Evolutionary conservation across 1,284 basidiomycete genomes (phyloP).

Genomic region (Chondrostereum purpureum): DNA sequence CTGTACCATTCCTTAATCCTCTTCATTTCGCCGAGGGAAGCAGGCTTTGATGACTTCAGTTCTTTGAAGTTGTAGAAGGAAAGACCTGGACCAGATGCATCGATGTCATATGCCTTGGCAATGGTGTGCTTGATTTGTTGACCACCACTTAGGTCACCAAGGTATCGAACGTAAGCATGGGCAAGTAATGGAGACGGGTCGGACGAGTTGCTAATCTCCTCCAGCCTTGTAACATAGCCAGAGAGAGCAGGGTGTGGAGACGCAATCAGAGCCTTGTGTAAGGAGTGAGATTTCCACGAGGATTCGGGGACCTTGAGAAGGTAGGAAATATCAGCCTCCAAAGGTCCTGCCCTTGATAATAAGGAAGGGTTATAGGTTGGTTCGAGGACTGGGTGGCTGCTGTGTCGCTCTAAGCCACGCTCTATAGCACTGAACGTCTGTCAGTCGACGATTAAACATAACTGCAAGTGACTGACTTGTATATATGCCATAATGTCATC

Average conservation of each 20-base stretch:
- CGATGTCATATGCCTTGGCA: constrained; percentile 61
- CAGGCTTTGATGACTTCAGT: constrained; percentile 35
- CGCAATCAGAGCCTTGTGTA: constrained; percentile 38
- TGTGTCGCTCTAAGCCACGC: constrained; percentile 55
- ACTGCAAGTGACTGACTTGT: constrained; percentile 48
- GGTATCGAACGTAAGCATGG: constrained; percentile 79
- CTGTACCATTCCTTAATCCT: constrained; percentile 77
- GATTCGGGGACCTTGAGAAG: constrained; percentile 50
- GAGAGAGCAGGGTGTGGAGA: constrained; percentile 44
- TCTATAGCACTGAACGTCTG: constrained; percentile 53
- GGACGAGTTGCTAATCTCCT: constrained; percentile 34
- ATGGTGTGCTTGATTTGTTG: constrained; percentile 65
- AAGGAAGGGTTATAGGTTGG: constrained; percentile 69
- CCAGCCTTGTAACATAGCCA: constrained; percentile 46
- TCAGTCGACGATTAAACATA: constrained; percentile 2
- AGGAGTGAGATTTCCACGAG: constrained; percentile 49
- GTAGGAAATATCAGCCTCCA: constrained; percentile 64
- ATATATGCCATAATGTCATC: constrained; percentile 74
- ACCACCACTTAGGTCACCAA: constrained; percentile 82
- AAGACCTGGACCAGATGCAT: constrained; percentile 46
- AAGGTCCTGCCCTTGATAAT: constrained; percentile 50
- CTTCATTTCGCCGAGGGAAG: constrained; percentile 55
- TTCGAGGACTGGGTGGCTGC: constrained; percentile 54
- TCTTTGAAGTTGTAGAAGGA: constrained; percentile 72
- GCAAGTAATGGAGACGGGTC: constrained; percentile 61